Percentiles rank a stretch among this genome's conserved stretches.
Evolutionary conservation across 371 early-diverging fungal species (phyloP).

Genomic region (Lichtheimia ramosa): DNA sequence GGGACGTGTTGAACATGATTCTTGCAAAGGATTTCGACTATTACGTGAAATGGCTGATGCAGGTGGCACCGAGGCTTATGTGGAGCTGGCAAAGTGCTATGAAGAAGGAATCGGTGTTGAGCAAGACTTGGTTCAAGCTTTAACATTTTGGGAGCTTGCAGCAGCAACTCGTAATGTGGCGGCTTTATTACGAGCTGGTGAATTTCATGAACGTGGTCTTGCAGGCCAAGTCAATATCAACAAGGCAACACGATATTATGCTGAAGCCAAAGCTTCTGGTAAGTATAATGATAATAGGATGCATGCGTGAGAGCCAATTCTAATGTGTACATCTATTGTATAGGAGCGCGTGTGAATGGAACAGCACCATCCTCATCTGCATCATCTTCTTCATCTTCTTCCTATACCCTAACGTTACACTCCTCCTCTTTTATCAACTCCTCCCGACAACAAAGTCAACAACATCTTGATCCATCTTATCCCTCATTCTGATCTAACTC

Average conservation of each 20-base stretch:
- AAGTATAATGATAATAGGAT: neutral
- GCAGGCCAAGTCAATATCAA: constrained; percentile 11
- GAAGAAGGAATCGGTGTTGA: constrained; percentile 28
- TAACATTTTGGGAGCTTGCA: constrained; percentile 31
- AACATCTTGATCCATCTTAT: too few relatives aligned
- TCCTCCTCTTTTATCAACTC: neutral
- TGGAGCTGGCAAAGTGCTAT: constrained; percentile 26
- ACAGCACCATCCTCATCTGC: neutral
- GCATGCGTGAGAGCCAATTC: neutral
- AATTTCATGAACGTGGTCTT: constrained; percentile 26
- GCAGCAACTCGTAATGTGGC: constrained; percentile 23
- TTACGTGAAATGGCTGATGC: constrained; percentile 19
- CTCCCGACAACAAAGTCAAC: too few relatives aligned
- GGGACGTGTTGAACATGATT: constrained; percentile 19
- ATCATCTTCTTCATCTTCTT: constrained; percentile 8
- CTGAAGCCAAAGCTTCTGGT: constrained; percentile 5
- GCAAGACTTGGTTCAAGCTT: constrained; percentile 18
- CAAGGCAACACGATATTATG: constrained; percentile 5
- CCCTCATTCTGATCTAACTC: too few relatives aligned
- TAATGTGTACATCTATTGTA: neutral
- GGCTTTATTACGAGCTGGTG: constrained; percentile 23
- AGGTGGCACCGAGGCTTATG: constrained; percentile 19
- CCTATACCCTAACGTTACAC: constrained; percentile 2
- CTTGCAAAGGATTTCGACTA: constrained; percentile 8
- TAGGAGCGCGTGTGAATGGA: neutral